Evolutionary conservation across 805 yeast species (phyloP), one percentile per base, ranked within the genome.

Genomic region (Saccharomycopsis vini): DNA sequence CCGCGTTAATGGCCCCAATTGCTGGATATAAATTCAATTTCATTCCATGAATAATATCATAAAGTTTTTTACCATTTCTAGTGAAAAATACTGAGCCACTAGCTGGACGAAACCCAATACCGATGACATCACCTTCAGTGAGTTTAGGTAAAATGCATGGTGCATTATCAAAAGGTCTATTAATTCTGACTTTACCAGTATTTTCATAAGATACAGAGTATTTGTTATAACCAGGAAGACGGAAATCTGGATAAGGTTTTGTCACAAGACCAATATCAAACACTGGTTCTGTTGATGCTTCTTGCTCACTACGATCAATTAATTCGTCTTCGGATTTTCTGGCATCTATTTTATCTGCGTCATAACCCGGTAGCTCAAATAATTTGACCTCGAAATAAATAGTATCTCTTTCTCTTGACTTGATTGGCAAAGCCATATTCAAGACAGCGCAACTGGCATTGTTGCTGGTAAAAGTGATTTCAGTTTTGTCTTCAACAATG

Each of bases 71-170:
- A 26, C 98, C 98, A 55, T 92, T 92, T 52, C 95, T 72, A 0
- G 98, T 92, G 69, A 89, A 92, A 56, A 92, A 92, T 0, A 92
- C 73, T 0, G 95, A 79, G 2, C 97, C 95, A 16, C 85, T 69
- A 36, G 87, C 69, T 2, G 85, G 78, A 49, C 90, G 72, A 57
- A 86, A 83, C 0, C 98, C 98, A 21, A 90, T 75, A 2, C 98
- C 98, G 10, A 92, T 71, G 23, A 90, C 94, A 60, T 92, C 98
- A 23, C 97, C 97, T 50, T 81, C 78, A 23, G 75, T 71, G 36
- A 81, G 62, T 30, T 55, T 56, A 2, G 71, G 69, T 36, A 67
- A 57, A n/a, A 65, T 56, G 0, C 62, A 59, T 12, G 66, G 59
- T 18, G 69, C 63, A 31, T 55, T 52, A 24, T 50, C 46, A 49